Conservation (phyloP, 2,329 filamentous ascomycete genomes). For the Calonectria crousiana region DNA sequence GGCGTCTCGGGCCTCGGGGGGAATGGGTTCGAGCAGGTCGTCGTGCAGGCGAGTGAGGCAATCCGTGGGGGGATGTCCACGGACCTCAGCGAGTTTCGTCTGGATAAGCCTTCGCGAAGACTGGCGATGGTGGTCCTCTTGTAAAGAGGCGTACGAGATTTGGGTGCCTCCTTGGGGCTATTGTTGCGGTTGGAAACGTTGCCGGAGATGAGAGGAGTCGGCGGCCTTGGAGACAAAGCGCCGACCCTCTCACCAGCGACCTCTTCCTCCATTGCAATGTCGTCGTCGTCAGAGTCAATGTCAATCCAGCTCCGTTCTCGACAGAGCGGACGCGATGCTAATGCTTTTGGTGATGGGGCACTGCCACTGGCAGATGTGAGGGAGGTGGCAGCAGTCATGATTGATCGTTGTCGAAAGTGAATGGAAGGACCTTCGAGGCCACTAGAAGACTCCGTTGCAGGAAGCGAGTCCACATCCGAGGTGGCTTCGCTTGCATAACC, state of each 20-base stretch:
- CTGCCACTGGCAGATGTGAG: conserved; percentile 47
- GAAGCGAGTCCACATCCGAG: conserved; percentile 51
- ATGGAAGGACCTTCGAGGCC: conserved; percentile 50
- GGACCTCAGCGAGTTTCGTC: conserved; percentile 31
- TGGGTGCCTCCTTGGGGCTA: conserved; percentile 26
- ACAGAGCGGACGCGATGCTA: conserved; percentile 33
- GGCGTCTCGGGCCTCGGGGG: conserved; percentile 27
- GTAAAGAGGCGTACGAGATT: conserved; percentile 1
- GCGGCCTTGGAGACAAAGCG: conserved; percentile 47
- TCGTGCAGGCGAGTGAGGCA: conserved; percentile 34
- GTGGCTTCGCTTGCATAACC: conserved; percentile 36
- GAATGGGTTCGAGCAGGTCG: conserved; percentile 18
- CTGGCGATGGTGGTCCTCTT: neutral
- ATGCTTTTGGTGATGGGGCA: conserved; percentile 42
- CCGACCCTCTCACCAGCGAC: conserved; percentile 24
- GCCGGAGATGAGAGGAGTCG: conserved; percentile 42
- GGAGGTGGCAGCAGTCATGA: conserved; percentile 53
- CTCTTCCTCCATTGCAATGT: conserved; percentile 27
- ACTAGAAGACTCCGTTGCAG: conserved; percentile 47
- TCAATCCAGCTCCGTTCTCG: conserved; percentile 54
- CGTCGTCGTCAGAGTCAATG: conserved; percentile 50
- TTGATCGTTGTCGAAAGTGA: conserved; percentile 49
- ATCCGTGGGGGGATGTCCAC: conserved; percentile 38
- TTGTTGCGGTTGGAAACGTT: conserved; percentile 29
- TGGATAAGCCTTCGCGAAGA: conserved; percentile 7